Base-by-base conservation (phyloP, 352 stramenopile species). In the Phytophthora idaei region DNA sequence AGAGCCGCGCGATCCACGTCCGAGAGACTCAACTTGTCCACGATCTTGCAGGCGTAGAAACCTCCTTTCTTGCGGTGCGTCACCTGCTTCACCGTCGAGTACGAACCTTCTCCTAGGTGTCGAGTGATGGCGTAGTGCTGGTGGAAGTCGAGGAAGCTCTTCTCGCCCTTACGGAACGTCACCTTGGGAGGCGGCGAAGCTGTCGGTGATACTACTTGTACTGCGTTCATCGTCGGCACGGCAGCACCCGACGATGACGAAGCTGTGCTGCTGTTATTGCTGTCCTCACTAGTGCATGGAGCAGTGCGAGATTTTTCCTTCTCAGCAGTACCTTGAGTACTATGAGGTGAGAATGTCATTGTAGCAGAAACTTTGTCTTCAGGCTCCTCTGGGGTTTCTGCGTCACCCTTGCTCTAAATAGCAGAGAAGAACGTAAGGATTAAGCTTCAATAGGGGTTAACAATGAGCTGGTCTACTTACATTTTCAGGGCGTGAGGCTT, bases 1-100 rank as follows among this genome's bases (percentile, higher is more conserved):
- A 95, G 61, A 1, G 87, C 87, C 1, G 85, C 58, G 25, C 85
- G 85, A 60, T 95, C 87, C 29, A 92, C 78, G 9, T 80, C 73
- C 37, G 85, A 94, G 11, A 95, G 71, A 58, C 73, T 83, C 12
- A 77, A 65, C 62, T 95, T 95, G 73, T 95, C 83, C 2, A 95
- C 85, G 53, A 95, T 93, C 71, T 95, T 95, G 65, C 85, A 93
- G 15, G 86, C 86, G 31, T 78, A 93, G 17, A 82, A 73, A 0
- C 83, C 85, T 31, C 85, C 86, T 64, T 87, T 89, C 61, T 81
- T 88, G 48, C 85, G 83, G 56, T 93, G 85, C 8, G 85, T 95
- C 44, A 95, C 87, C 64, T 93, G 83, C 77, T 95, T 95, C 15
- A 95, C 87, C 0, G 84, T 92, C 67, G 87, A 95, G 74, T 95